Evolutionary conservation across 23 red algal species (phyloP).

Genomic region (Chondrus crispus): DNA sequence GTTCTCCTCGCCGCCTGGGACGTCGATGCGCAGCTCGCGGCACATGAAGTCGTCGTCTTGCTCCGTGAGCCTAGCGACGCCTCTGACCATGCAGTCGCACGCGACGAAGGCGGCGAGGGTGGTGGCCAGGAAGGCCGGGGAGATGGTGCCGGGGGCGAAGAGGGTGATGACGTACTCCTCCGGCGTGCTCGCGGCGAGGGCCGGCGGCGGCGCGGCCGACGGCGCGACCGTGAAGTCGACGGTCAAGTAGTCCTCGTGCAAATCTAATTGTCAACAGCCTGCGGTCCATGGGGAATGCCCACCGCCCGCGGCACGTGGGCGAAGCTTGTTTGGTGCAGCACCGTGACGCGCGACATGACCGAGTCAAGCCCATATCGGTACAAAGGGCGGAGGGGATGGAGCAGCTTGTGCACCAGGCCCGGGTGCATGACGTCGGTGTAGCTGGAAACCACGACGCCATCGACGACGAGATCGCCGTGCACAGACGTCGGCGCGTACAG

Average conservation of each 20-base stretch:
- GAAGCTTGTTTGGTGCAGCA: conserved; percentile 47
- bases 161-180: conserved; percentile 55
- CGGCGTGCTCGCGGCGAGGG: too few species aligned
- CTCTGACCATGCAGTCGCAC: conserved; percentile 13
- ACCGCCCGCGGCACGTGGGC: conserved; percentile 17
- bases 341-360: conserved; percentile 25
- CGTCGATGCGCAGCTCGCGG: conserved; percentile 35
- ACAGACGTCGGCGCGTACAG: conserved; percentile 59
- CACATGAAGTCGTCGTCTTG: conserved; percentile 57
- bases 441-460: conserved; percentile 72
- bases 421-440: conserved; percentile 66
- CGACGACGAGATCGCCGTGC: conserved; percentile 60
- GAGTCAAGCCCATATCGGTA: conserved; percentile 34
- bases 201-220: too few species aligned
- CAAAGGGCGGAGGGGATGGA: conserved; percentile 45
- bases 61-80: conserved; percentile 43
- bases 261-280: conserved; percentile 43
- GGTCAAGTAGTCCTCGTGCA: too few species aligned
- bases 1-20: neutral
- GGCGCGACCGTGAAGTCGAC: too few species aligned
- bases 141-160: conserved; percentile 32
- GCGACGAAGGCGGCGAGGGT: conserved; percentile 1
- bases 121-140: conserved; percentile 38
- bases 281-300: conserved; percentile 3
- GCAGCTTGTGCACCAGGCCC: conserved; percentile 42